These are phyloP conservation scores for Magnusiomyces paraingens DNA, from an alignment of 1,139 yeast genomes.

Conservation along the genomic window DNA sequence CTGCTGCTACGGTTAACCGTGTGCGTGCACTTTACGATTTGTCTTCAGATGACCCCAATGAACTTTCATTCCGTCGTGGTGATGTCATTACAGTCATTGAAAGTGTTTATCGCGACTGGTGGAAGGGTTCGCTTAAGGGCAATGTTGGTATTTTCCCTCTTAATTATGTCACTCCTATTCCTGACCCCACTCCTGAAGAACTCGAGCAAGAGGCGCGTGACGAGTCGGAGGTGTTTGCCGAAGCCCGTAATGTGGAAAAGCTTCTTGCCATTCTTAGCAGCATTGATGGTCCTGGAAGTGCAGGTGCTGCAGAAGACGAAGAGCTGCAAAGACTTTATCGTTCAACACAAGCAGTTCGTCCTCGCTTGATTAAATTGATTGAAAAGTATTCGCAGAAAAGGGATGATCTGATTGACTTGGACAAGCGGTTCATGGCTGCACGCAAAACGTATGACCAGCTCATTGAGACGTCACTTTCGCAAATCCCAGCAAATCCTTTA, in stretches of 20 bases:
- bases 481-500: slow-evolving; percentile 18
- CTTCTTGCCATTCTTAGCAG: slow-evolving; percentile 54
- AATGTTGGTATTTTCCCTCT: slow-evolving; percentile 86
- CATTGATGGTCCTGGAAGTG: slow-evolving; percentile 23
- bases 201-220: slow-evolving; percentile 38
- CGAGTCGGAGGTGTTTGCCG: slow-evolving; percentile 43
- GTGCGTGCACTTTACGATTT: slow-evolving; percentile 86
- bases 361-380: slow-evolving; percentile 62
- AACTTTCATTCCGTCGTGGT: slow-evolving; percentile 37
- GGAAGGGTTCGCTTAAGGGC: slow-evolving; percentile 83
- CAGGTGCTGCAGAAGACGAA: slow-evolving; percentile 37
- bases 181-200: slow-evolving; percentile 57
- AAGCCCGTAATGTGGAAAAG: slow-evolving; percentile 54
- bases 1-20: slow-evolving; percentile 46
- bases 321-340: slow-evolving; percentile 55
- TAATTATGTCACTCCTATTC: slow-evolving; percentile 79
- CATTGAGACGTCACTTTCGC: slow-evolving; percentile 43
- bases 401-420: slow-evolving; percentile 66
- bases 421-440: slow-evolving; percentile 63
- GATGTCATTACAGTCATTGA: slow-evolving; percentile 70
- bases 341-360: slow-evolving; percentile 63
- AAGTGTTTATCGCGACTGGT: slow-evolving; percentile 90
- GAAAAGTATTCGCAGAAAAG: slow-evolving; percentile 70
- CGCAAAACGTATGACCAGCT: slow-evolving; percentile 62
- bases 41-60: slow-evolving; percentile 49